Percentiles rank a stretch among this genome's conserved stretches.
Conservation (phyloP, 805 yeast genomes). For the Saccharomycopsis selenospora region DNA sequence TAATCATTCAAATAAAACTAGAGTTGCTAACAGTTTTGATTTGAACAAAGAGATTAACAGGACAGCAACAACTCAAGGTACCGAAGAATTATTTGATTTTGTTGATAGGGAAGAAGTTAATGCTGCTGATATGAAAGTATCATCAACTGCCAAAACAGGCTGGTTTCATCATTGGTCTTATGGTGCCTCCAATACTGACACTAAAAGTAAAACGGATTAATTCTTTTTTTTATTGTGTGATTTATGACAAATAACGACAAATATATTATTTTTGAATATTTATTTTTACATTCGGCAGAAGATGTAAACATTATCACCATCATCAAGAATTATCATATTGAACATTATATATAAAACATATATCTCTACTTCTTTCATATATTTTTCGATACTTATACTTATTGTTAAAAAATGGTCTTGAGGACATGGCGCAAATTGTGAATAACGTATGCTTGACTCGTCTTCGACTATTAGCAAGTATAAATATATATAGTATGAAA, state of each 20-base stretch:
- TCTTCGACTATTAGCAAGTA: constrained; percentile 1
- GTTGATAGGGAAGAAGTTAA: constrained; percentile 32
- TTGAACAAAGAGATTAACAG: neutral
- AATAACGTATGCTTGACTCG: neutral
- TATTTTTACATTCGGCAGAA: neutral
- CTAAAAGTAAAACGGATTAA: no score
- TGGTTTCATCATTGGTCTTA: neutral
- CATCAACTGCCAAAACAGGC: neutral
- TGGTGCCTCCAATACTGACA: no score
- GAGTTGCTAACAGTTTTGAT: no score
- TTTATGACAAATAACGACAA: no score
- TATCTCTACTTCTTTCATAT: constrained; percentile 5
- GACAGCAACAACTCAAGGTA: constrained; percentile 13
- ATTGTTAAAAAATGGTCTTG: constrained; percentile 2
- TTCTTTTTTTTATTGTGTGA: no score
- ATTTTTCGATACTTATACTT: constrained; percentile 2
- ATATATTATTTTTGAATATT: neutral
- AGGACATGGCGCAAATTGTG: constrained; percentile 3
- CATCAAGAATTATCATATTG: no score
- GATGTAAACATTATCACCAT: neutral
- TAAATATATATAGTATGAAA: no score
- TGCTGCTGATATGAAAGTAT: constrained; percentile 11
- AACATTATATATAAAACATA: no score
- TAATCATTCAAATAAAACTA: no score
- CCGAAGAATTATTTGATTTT: constrained; percentile 38